These are phyloP conservation scores for Penicillium palitans DNA, from an alignment of 2,329 filamentous ascomycete species.

Conservation along the genomic window DNA sequence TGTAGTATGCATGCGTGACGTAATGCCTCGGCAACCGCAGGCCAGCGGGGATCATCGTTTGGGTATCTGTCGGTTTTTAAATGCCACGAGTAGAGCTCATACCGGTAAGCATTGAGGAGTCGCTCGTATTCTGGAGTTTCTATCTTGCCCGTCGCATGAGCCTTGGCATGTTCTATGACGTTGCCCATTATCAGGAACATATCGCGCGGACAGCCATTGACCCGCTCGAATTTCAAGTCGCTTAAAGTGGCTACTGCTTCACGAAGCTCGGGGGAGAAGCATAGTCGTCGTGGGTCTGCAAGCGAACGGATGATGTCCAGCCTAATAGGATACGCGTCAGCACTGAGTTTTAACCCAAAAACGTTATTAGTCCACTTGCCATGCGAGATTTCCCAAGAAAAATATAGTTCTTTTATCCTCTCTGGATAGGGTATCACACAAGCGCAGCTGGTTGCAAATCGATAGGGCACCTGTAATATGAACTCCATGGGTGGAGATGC, in stretches of 20 bases:
- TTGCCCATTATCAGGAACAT: constrained; percentile 33
- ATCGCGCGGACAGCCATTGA: constrained; percentile 34
- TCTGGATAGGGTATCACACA: constrained; percentile 24
- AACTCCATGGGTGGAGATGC: constrained; percentile 33
- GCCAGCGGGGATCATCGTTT: constrained; percentile 27
- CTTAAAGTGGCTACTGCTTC: constrained; percentile 27
- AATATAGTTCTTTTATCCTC: constrained; percentile 31
- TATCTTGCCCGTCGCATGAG: constrained; percentile 21
- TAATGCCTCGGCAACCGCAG: constrained; percentile 27
- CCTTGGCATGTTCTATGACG: constrained; percentile 31
- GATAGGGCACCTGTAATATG: constrained; percentile 38
- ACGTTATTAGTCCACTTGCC: constrained; percentile 14
- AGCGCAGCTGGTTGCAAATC: constrained; percentile 31
- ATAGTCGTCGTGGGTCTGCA: constrained; percentile 28
- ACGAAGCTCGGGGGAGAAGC: constrained; percentile 31
- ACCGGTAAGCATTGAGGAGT: constrained; percentile 4
- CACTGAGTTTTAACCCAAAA: neutral
- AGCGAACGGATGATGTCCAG: constrained; percentile 36
- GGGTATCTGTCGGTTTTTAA: constrained; percentile 23
- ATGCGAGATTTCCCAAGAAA: constrained; percentile 33
- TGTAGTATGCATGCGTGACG: constrained; percentile 32
- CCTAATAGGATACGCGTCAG: constrained; percentile 14
- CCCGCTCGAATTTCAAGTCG: constrained; percentile 30
- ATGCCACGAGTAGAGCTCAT: constrained; percentile 29
- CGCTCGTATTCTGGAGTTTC: constrained; percentile 3